Percentiles rank a stretch among this genome's conserved stretches.
Evolutionary conservation across 2,329 filamentous ascomycete genomes (phyloP).

Genomic region (Podosphaera fusca): DNA sequence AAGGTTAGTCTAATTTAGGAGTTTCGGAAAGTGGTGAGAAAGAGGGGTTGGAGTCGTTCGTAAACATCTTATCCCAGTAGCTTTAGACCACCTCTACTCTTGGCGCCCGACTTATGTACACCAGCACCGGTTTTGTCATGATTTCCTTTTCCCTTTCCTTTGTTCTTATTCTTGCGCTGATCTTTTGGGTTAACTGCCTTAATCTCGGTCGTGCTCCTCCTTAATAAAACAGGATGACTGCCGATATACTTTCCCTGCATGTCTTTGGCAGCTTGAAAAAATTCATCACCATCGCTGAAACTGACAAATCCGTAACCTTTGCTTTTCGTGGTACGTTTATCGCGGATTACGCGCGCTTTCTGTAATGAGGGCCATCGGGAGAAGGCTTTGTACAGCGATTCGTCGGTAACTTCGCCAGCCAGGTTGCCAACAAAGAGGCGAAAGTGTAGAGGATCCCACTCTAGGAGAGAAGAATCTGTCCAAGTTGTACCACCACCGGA

Average conservation of each 20-base stretch:
- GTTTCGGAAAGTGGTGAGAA: too few species aligned
- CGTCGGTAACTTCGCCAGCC: slow-evolving; percentile 90
- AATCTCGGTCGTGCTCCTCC: slow-evolving; percentile 80
- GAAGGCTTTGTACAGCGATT: slow-evolving; percentile 85
- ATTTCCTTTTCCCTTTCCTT: slow-evolving; percentile 18
- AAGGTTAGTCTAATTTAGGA: too few species aligned
- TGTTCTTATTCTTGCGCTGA: slow-evolving; percentile 25
- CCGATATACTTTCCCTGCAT: slow-evolving; percentile 99
- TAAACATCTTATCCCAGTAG: slow-evolving; percentile 25
- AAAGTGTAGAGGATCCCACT: slow-evolving; percentile 90
- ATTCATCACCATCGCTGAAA: slow-evolving; percentile 86
- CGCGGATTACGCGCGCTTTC: slow-evolving; percentile 80
- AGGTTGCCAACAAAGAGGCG: slow-evolving; percentile 92
- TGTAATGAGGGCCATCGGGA: slow-evolving; percentile 67
- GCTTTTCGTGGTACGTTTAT: slow-evolving; percentile 89
- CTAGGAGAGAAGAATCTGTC: slow-evolving; percentile 69
- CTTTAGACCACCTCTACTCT: slow-evolving; percentile 42
- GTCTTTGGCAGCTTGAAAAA: slow-evolving; percentile 86
- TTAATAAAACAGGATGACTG: slow-evolving; percentile 73
- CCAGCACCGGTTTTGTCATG: slow-evolving; percentile 23
- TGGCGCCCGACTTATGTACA: slow-evolving; percentile 37
- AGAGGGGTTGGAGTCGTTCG: too few species aligned
- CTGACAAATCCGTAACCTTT: slow-evolving; percentile 94
- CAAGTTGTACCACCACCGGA: slow-evolving; percentile 80
- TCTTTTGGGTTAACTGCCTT: slow-evolving; percentile 49